These are phyloP conservation scores for Cucumis hystrix DNA, from an alignment of 306 rosid species.

Conservation along the genomic window DNA sequence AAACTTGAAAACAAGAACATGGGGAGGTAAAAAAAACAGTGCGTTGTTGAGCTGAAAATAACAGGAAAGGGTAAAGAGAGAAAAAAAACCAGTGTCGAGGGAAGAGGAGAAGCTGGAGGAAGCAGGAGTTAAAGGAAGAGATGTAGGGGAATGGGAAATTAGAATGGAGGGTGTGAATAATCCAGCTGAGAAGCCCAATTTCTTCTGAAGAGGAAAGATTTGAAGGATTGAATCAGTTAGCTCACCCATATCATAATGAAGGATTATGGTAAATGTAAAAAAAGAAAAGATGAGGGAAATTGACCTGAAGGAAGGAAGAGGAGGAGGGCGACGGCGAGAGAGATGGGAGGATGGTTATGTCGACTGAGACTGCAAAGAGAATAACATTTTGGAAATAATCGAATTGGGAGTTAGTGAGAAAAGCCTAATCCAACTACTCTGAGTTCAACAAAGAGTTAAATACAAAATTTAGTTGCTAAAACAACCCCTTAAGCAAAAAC, in stretches of 20 bases:
- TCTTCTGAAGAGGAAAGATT: conserved; percentile 17
- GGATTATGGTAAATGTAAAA: background rate
- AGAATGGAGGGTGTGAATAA: conserved; percentile 24
- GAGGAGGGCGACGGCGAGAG: conserved; percentile 27
- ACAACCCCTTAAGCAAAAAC: too few species aligned
- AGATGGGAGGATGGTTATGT: conserved; percentile 15
- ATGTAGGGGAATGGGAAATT: conserved; percentile 12
- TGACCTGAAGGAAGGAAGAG: conserved; percentile 31
- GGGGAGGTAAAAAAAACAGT: background rate
- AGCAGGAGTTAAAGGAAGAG: conserved; percentile 37
- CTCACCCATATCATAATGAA: too few species aligned
- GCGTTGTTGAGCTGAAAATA: background rate
- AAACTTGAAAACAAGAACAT: conserved; percentile 25
- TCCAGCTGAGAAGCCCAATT: conserved; percentile 24
- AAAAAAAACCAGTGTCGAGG: conserved; percentile 33
- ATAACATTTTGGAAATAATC: conserved; percentile 21
- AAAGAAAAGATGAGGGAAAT: background rate
- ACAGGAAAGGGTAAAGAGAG: background rate
- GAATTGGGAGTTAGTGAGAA: background rate
- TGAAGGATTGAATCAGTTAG: background rate
- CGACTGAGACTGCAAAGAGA: conserved; percentile 63
- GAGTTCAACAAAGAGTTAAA: too few species aligned
- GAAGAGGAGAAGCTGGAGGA: conserved; percentile 38
- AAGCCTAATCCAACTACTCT: too few species aligned
- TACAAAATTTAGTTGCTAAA: too few species aligned